Evolutionary conservation across 2,329 filamentous ascomycete genomes (phyloP).

Genomic region (Furcasterigmium furcatum): DNA sequence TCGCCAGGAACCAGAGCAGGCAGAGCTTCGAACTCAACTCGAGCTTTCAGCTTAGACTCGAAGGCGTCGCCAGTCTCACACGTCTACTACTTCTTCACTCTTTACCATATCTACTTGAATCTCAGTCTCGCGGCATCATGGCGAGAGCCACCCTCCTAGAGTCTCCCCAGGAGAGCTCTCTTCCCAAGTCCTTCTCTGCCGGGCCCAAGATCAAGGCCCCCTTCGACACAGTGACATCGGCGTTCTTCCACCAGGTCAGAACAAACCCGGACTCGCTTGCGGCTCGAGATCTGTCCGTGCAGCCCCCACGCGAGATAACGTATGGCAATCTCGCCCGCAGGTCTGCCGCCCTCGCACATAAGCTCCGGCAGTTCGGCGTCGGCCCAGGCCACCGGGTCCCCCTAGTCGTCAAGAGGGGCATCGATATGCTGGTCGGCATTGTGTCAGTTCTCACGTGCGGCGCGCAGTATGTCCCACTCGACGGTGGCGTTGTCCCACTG

Average conservation of each 20-base stretch:
- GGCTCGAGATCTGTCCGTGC: background rate
- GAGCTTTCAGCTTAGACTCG: too few species aligned
- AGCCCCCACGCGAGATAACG: constrained; percentile 16
- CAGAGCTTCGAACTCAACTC: too few species aligned
- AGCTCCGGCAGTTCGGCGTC: constrained; percentile 23
- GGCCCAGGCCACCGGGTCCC: constrained; percentile 32
- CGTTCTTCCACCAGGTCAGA: constrained; percentile 28
- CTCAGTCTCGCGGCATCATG: background rate
- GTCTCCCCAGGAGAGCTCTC: background rate
- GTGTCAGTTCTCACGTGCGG: constrained; percentile 39
- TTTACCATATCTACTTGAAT: background rate
- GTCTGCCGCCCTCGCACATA: constrained; percentile 29
- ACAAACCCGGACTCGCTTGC: constrained; percentile 1
- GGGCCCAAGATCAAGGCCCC: background rate
- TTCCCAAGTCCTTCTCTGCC: background rate
- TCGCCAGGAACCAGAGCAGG: too few species aligned
- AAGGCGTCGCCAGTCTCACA: too few species aligned
- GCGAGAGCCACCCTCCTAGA: background rate
- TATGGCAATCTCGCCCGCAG: constrained; percentile 23
- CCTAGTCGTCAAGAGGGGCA: constrained; percentile 35
- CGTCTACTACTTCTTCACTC: too few species aligned
- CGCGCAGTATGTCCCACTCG: constrained; percentile 42
- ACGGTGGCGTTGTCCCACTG: constrained; percentile 44
- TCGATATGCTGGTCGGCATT: constrained; percentile 39
- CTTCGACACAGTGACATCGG: constrained; percentile 27